phyloP scores from a whole-genome alignment of 148 eudicot species.

The Vaccinium macrocarpon region DNA sequence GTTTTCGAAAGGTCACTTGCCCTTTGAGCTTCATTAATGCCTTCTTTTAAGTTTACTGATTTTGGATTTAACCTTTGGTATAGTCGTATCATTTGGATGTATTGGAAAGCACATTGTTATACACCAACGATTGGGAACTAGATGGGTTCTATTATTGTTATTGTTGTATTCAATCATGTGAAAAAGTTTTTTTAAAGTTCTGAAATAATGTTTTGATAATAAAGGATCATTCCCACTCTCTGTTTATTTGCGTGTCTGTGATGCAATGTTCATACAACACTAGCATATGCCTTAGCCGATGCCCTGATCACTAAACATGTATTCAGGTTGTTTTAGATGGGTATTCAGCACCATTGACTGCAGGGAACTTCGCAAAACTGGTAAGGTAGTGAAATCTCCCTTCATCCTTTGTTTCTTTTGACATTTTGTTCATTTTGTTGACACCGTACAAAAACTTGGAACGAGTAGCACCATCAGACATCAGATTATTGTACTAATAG shows the following conservation, averaged over 20 bases:
- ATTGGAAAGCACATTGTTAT: neutral
- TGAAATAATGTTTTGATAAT: neutral
- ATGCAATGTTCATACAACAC: neutral
- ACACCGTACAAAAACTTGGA: neutral
- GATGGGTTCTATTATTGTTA: neutral
- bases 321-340: constrained; percentile 55
- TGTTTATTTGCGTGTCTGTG: neutral
- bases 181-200: neutral
- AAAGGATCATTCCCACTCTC: neutral
- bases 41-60: neutral
- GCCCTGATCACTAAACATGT: constrained; percentile 4
- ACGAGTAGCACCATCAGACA: neutral
- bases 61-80: neutral
- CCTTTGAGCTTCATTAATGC: neutral
- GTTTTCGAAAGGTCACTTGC: neutral
- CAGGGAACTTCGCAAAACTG: constrained; percentile 96
- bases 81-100: neutral
- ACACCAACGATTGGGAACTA: neutral
- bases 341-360: constrained; percentile 90
- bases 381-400: constrained; percentile 73
- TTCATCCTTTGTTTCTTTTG: constrained; percentile 19
- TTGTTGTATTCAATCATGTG: neutral
- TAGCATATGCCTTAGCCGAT: neutral
- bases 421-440: neutral
- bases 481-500: neutral